Base-by-base conservation (phyloP, 306 rosid species). In the Gleditsia sinensis region DNA sequence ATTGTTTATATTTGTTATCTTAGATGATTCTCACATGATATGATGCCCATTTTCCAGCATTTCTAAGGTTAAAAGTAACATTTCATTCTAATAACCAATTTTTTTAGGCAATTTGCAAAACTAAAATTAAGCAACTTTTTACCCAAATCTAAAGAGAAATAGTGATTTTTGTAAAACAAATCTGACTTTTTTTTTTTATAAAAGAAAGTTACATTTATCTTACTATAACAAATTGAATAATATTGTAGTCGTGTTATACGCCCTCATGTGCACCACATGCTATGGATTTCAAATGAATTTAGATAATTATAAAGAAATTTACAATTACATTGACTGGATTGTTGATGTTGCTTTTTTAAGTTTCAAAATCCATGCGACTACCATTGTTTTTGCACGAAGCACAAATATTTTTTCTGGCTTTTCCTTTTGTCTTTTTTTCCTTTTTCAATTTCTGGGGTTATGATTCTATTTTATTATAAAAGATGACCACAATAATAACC, bases 341-440 rank as follows among this genome's bases (percentile, higher is more conserved):
- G 36, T n/a, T 40, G 21, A 68, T 50, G 61, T 11, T 42, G 34
- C n/a, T n/a, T 67, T 59, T 10, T 50, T 40, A 60, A 53, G 21
- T 45, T 36, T 53, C 67, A 64, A 42, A 54, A 54, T 53, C 25
- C 37, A 34, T 72, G 67, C 27, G 27, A 24, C 49, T 72, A 17
- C 16, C 6, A 42, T 67, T 60, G 36, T 17, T 72, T 76, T 72
- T 72, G 62, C 56, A 24, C 17, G 40, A 8, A 58, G 36, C 19
- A 69, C 56, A 12, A 24, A 42, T 24, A 32, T 40, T 12, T 40
- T 27, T 14, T 55, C 19, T 54, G 37, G 10, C 20, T 42, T 76
- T 20, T 32, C 50, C 36, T 28, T 17, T 30, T 50, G 36, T 7
- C 1, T 33, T 16, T 17, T 36, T 21, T 54, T 2, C 19, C 10